Conservation (phyloP, 768 basidiomycete genomes). For the Crucibulum laeve region DNA sequence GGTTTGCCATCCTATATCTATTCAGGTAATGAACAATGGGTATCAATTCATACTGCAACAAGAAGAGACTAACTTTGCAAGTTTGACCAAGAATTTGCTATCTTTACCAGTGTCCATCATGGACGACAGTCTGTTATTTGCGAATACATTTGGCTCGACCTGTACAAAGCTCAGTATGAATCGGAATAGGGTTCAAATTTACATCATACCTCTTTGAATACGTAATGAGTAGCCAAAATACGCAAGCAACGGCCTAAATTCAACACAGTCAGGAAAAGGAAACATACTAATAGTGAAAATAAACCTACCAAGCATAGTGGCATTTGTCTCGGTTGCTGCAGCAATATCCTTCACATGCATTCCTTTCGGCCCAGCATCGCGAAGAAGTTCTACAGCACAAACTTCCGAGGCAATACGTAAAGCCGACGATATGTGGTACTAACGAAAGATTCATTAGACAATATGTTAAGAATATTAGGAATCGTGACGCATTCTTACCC, state of each 20-base stretch:
- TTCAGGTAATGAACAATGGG: neutral
- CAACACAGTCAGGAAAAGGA: neutral
- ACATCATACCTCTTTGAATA: constrained; percentile 23
- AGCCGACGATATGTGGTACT: constrained; percentile 14
- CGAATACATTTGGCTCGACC: constrained; percentile 19
- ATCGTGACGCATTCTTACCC: constrained; percentile 3
- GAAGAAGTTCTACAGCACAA: constrained; percentile 24
- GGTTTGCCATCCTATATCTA: neutral
- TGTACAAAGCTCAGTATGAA: neutral
- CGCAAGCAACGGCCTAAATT: constrained; percentile 23
- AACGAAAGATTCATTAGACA: neutral
- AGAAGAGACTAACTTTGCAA: constrained; percentile 8
- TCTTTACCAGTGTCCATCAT: constrained; percentile 20
- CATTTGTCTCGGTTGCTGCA: constrained; percentile 12
- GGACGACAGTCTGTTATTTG: constrained; percentile 24
- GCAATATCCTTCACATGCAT: constrained; percentile 25
- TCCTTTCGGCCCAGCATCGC: constrained; percentile 24
- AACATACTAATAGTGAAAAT: neutral
- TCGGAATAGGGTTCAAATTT: neutral
- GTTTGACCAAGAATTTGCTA: constrained; percentile 9
- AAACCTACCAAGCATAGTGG: constrained; percentile 20
- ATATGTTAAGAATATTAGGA: neutral
- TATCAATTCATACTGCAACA: neutral
- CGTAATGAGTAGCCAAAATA: constrained; percentile 25
- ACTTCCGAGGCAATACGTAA: constrained; percentile 11